A percentile compares a stretch with the other conserved stretches of the same genome.
Conservation (phyloP, 2,329 filamentous ascomycete genomes). For the Plectosphaerella sp. region DNA sequence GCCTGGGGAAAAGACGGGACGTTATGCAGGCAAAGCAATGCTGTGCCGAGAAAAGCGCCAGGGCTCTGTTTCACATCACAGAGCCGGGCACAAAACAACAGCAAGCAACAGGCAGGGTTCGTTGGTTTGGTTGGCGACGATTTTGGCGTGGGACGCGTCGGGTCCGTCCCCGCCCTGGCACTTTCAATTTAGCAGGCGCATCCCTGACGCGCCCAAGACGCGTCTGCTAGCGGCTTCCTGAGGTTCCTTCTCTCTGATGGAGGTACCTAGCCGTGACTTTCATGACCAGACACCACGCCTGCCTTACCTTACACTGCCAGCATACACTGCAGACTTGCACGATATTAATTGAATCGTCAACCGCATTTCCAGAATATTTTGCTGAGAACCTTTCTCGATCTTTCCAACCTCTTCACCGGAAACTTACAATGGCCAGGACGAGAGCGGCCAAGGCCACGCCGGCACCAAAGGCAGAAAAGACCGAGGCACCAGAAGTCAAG, state of each 20-base stretch:
- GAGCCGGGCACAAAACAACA: no score
- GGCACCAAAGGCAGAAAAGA: slow-evolving; percentile 22
- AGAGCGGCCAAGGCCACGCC: slow-evolving; percentile 35
- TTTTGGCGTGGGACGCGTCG: no score
- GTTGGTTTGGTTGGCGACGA: no score
- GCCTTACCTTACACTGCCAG: neutral
- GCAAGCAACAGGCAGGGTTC: no score
- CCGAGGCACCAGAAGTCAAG: slow-evolving; percentile 24
- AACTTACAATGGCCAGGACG: slow-evolving; percentile 42
- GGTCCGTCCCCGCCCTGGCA: neutral
- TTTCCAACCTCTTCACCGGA: no score
- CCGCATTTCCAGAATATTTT: no score
- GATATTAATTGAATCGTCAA: neutral
- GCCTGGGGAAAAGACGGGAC: no score
- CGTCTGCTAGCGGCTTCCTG: slow-evolving; percentile 11
- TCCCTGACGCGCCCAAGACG: neutral
- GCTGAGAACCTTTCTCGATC: neutral
- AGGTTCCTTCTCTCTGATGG: neutral
- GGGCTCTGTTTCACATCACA: no score
- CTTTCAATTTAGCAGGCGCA: neutral
- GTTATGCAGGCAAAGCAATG: no score
- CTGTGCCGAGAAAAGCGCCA: no score
- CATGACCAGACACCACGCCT: slow-evolving; percentile 8
- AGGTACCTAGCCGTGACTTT: neutral
- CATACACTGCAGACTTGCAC: neutral